These are phyloP conservation scores for Calocybe gangraenosa DNA, from an alignment of 768 basidiomycete genomes.

Conservation along the genomic window DNA sequence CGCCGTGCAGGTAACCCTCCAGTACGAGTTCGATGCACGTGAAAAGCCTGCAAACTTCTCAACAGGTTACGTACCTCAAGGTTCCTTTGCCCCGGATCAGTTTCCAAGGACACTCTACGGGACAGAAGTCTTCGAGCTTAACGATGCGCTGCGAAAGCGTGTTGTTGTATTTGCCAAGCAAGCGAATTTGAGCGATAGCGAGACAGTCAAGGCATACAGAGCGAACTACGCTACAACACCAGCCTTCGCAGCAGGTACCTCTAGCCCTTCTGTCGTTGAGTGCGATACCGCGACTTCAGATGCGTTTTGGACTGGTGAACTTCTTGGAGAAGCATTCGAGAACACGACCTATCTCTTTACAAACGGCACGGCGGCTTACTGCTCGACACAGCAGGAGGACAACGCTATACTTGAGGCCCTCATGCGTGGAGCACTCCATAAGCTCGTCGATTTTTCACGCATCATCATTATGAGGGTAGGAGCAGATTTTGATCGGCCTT, in stretches of 20 bases:
- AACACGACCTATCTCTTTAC: slow-evolving; percentile 6
- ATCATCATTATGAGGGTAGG: slow-evolving; percentile 13
- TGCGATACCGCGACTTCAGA: slow-evolving; percentile 6
- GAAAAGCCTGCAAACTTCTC: slow-evolving; percentile 6
- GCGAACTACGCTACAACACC: slow-evolving; percentile 5
- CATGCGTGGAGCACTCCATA: slow-evolving; percentile 2
- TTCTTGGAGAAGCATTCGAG: slow-evolving; percentile 4
- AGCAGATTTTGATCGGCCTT: slow-evolving; percentile 12
- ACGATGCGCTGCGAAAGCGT: slow-evolving; percentile 1
- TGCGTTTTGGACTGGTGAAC: background rate
- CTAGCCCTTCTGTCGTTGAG: slow-evolving; percentile 1
- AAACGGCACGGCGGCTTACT: slow-evolving; percentile 3
- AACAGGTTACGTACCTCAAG: slow-evolving; percentile 6
- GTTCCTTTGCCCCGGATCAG: background rate
- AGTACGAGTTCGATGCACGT: slow-evolving; percentile 7
- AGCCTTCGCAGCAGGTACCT: slow-evolving; percentile 1
- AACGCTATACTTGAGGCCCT: slow-evolving; percentile 3
- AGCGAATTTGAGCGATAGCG: slow-evolving; percentile 2
- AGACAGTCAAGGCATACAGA: background rate
- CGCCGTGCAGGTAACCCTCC: slow-evolving; percentile 4
- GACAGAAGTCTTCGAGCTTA: slow-evolving; percentile 8
- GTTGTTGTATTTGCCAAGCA: slow-evolving; percentile 3
- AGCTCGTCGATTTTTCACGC: slow-evolving; percentile 6
- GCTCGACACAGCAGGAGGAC: slow-evolving; percentile 5
- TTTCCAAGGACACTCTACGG: slow-evolving; percentile 2